Base-by-base conservation (phyloP, 2,329 filamentous ascomycete species). In the Fusarium torreyae region DNA sequence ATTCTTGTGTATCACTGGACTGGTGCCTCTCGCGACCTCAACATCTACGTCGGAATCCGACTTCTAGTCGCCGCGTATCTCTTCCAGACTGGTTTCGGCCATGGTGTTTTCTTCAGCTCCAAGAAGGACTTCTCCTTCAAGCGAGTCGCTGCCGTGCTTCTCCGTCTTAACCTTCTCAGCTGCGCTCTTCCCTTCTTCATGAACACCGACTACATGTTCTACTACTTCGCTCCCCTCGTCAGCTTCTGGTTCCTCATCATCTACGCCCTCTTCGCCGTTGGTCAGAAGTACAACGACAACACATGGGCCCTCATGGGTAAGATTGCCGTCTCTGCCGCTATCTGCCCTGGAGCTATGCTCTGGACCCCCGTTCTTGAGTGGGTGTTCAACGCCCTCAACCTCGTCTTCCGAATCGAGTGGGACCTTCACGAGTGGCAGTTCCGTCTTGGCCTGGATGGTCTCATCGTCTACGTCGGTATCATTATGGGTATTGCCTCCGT, bases 191-290 rank as follows among this genome's bases (percentile, higher is more conserved):
- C 86, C 1, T 87, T 87, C 36, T 80, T 87, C 65, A 87, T 90
- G 84, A 78, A 82, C 31, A 88, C 86, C 2, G 79, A 82, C 39
- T 90, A 75, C 60, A 75, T 77, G 65, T 69, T 73, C 36, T 90
- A 91, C 74, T 86, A 88, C 75, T 88, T 90, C 66, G 82, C 87
- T 1, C 84, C 87, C 0, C 79, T 89, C 1, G 81, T 86, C 36
- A 88, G 83, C 42, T 89, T 90, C 74, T 91, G 88, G 87, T 91
- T 89, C 72, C 66, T 88, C 3, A 77, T 89, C 20, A 78, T 87
- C 9, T 90, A 84, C 70, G 68, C 79, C 34, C 88, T 86, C 5
- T 79, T 90, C 44, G 78, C 81, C 13, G 73, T 84, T 22, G 79
- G 79, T n/a, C 76, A 76, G 8, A 70, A 64, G 34, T 74, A 76